Base-by-base conservation (phyloP, 2,329 filamentous ascomycete species). In the Pseudogymnoascus sp. region DNA sequence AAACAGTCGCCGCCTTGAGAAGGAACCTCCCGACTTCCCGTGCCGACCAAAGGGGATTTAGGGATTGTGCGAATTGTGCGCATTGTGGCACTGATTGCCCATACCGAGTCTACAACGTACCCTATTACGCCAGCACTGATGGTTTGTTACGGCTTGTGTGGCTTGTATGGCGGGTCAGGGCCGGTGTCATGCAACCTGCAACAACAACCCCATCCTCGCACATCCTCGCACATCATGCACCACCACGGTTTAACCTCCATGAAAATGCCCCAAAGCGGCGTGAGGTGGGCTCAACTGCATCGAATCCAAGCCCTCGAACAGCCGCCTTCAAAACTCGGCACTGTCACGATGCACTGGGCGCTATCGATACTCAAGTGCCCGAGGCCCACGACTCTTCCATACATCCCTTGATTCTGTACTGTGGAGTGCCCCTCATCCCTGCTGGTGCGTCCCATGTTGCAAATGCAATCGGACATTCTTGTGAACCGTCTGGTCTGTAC, bases 381-480 rank as follows among this genome's bases (percentile, higher is more conserved):
- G 28, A 54, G 47, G 47, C 47, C 47, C 47, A 18, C n/a, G 47
- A 54, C 47, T 11, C 18, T 54, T 33, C 47, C 47, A 54, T 54
- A 54, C 28, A 54, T 54, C 47, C 47, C 47, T 54, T 54, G 47
- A 33, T 18, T 54, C 47, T 18, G n/a, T 50, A 33, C n/a, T 54
- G 47, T 54, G 47, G 47, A 18, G 14, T 54, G 47, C 47, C 47
- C 47, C 47, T 54, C 28, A 54, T 33, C 47, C 47, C 47, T 54
- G 47, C 47, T 54, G 47, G 47, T 54, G 47, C 47, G 47, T 54
- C 47, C 47, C 47, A 54, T 54, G 47, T 54, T 54, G 47, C 47
- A 54, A 54, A 54, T 54, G 47, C 47, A 54, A 33, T 54, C 47
- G 47, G 18, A 54, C 47, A 18, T 54, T 33, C 47, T 54, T 54